Conservation (phyloP, 768 basidiomycete genomes). For the Kwoniella dejecticola region DNA sequence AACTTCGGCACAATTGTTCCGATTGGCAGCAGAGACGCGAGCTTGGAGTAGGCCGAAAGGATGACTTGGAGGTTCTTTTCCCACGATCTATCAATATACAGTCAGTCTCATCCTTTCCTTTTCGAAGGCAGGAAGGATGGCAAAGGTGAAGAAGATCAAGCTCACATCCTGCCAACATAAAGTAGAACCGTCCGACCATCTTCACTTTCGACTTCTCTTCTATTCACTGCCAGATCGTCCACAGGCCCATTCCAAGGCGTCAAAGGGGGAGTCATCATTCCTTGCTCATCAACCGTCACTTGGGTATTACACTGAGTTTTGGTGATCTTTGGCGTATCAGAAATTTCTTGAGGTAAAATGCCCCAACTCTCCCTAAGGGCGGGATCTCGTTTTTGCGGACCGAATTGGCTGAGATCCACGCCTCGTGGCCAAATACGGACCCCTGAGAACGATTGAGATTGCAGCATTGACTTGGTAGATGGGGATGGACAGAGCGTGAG, state of each 20-base stretch:
- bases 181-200: conserved; percentile 48
- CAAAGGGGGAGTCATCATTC: conserved; percentile 20
- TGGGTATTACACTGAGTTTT: background rate
- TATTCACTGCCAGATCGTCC: background rate
- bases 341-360: conserved; percentile 27
- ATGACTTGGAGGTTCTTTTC: conserved; percentile 60
- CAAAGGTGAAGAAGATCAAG: background rate
- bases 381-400: conserved; percentile 45
- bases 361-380: conserved; percentile 53
- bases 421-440: conserved; percentile 58
- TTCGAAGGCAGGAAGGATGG: too few species aligned
- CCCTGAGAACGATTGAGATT: conserved; percentile 48
- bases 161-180: conserved; percentile 57
- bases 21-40: conserved; percentile 38
- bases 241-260: conserved; percentile 19
- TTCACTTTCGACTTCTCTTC: too few species aligned
- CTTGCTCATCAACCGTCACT: background rate
- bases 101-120: background rate
- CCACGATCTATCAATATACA: conserved; percentile 48
- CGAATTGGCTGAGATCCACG: conserved; percentile 56
- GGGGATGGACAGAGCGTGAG: conserved; percentile 58
- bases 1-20: conserved; percentile 47
- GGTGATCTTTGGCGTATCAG: background rate
- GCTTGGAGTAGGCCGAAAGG: conserved; percentile 54
- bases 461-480: conserved; percentile 56